Evolutionary conservation across 2,329 filamentous ascomycete species (phyloP).

Genomic region (Xylaria multiplex): DNA sequence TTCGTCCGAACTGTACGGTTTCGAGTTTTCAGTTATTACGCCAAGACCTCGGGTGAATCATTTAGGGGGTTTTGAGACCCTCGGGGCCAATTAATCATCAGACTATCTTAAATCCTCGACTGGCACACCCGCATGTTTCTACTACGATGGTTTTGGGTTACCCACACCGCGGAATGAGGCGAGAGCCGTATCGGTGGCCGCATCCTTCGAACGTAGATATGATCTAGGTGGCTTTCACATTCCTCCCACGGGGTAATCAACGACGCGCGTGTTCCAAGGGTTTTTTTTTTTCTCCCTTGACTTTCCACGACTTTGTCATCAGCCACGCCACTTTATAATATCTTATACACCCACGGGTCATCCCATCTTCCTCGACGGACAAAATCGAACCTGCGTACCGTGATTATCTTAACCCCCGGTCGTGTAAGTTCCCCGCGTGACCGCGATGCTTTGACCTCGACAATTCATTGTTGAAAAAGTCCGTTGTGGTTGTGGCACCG

Average conservation of each 20-base stretch:
- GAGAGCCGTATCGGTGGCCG: too few relatives aligned
- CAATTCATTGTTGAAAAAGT: not conserved
- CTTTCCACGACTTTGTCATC: not conserved
- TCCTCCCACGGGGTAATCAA: too few relatives aligned
- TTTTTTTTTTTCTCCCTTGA: not conserved
- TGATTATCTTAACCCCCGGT: too few relatives aligned
- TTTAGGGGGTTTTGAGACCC: not conserved
- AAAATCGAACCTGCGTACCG: not conserved
- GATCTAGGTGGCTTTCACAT: too few relatives aligned
- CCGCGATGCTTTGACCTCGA: conserved; percentile 5
- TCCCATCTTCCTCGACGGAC: not conserved
- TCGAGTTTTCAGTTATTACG: not conserved
- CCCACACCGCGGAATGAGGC: too few relatives aligned
- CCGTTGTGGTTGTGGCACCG: conserved; percentile 17
- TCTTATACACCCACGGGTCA: not conserved
- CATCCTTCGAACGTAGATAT: too few relatives aligned
- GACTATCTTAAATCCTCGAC: too few relatives aligned
- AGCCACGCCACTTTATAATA: not conserved
- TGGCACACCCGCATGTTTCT: too few relatives aligned
- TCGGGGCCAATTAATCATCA: too few relatives aligned
- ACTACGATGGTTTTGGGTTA: too few relatives aligned
- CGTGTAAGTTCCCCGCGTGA: not conserved
- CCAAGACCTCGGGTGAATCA: not conserved
- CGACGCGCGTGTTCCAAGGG: not conserved
- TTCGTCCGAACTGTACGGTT: not conserved